A percentile compares a stretch with the other conserved stretches of the same genome.
Evolutionary conservation across 2,329 filamentous ascomycete species (phyloP).

Genomic region (Teratosphaeria nubilosa): DNA sequence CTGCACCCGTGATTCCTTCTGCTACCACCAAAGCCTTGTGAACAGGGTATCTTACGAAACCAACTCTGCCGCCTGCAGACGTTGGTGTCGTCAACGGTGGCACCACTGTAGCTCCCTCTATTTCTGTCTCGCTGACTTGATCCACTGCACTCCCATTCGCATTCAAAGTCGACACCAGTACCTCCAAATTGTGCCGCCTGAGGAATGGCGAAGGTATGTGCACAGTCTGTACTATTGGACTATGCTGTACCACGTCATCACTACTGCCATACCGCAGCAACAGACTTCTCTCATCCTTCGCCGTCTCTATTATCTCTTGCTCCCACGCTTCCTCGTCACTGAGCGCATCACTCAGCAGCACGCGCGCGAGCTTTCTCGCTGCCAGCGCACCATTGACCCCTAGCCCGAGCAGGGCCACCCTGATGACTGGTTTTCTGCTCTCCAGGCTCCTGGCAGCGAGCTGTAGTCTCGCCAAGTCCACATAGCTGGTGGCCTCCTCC

Average conservation of each 20-base stretch:
- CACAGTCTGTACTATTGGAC: slow-evolving; percentile 49
- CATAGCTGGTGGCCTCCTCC: slow-evolving; percentile 48
- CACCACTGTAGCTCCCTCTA: slow-evolving; percentile 61
- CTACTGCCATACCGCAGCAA: slow-evolving; percentile 44
- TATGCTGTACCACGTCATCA: slow-evolving; percentile 37
- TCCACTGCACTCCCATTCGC: slow-evolving; percentile 28
- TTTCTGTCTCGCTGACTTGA: slow-evolving; percentile 23
- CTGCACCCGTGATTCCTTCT: slow-evolving; percentile 59
- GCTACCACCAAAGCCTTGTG: slow-evolving; percentile 70
- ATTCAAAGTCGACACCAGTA: slow-evolving; percentile 46
- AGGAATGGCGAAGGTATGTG: slow-evolving; percentile 53
- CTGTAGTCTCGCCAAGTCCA: slow-evolving; percentile 61
- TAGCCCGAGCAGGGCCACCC: slow-evolving; percentile 43
- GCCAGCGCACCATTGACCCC: slow-evolving; percentile 30
- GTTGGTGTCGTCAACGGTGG: slow-evolving; percentile 60
- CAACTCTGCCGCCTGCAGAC: slow-evolving; percentile 53
- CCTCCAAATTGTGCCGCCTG: slow-evolving; percentile 53
- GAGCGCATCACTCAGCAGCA: slow-evolving; percentile 43
- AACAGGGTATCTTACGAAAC: slow-evolving; percentile 67
- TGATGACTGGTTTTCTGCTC: slow-evolving; percentile 41
- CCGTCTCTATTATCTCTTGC: slow-evolving; percentile 26
- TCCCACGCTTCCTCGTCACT: slow-evolving; percentile 35
- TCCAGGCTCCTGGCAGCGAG: slow-evolving; percentile 58
- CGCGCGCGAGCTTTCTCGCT: slow-evolving; percentile 55
- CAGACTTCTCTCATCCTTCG: slow-evolving; percentile 28